Evolutionary conservation across 305 asterid species (phyloP), one percentile per base, ranked within the genome.

Genomic region (Plantago coronopus): DNA sequence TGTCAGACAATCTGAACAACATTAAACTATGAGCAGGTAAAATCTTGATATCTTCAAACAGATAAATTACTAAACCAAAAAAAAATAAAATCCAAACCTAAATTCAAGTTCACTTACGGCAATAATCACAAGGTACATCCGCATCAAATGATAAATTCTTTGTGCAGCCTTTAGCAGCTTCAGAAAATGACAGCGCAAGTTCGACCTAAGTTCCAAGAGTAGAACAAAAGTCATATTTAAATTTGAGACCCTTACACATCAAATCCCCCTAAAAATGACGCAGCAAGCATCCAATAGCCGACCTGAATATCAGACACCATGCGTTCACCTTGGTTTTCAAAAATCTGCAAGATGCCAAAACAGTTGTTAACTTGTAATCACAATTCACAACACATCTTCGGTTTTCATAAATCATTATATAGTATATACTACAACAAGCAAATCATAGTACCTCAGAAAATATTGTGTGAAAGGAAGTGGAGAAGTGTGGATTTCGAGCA

Each of bases 111-210:
- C 59, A 86, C 96, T 86, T 74, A 91, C 96, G 0, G 64, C 96
- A 91, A 69, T 82, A 74, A 77, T 79, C 90, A 70, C 98, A 91
- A 29, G 95, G 95, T 73, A 88, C 84, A 72, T 78, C 84, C 66
- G 95, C 95, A 72, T 88, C 82, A 34, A 89, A 76, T 19, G 95
- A 91, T 61, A 88, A 70, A 68, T 77, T 72, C 78, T 84, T 91
- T 23, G 81, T 81, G 83, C 96, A 91, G 74, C 96, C 98, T 74
- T 70, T 71, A 68, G 95, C 83, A 57, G 95, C 95, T 81, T 91
- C 95, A 61, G 82, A 65, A 81, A 91, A 88, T 69, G 94, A 66
- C 61, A 91, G 94, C 70, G 72, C 58, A 76, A 91, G 83, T 60
- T 84, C 95, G 80, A 91, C 96, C 98, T 91, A 60, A 22, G 37